Evolutionary conservation across 1,284 basidiomycete species (phyloP).

Genomic region (Phaffia rhodozyma): DNA sequence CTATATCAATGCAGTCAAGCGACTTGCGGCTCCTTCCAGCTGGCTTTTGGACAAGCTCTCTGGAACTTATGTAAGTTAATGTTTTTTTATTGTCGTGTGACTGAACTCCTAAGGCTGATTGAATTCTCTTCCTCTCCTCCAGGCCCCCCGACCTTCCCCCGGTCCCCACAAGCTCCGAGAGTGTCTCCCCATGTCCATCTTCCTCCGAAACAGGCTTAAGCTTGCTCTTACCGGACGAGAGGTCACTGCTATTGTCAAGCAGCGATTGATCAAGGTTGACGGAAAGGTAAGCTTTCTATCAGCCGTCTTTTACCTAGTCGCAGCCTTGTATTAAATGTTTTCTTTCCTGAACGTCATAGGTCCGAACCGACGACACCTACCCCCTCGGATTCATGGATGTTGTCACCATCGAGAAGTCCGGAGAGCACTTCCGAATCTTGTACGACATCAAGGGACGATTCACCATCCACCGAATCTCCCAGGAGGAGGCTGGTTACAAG

Average conservation of each 20-base stretch:
- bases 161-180: slow-evolving; percentile 99
- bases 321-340: not conserved
- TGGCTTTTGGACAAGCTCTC: slow-evolving; percentile 99
- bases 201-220: slow-evolving; percentile 98
- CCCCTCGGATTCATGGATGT: slow-evolving; percentile 98
- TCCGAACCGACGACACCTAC: slow-evolving; percentile 94
- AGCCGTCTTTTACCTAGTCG: not conserved
- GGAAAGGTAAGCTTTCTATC: slow-evolving; percentile 46
- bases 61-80: slow-evolving; percentile 77
- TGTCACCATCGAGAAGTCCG: slow-evolving; percentile 93
- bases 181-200: slow-evolving; percentile 84
- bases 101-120: not conserved
- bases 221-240: slow-evolving; percentile 95
- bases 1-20: slow-evolving; percentile 52
- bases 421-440: slow-evolving; percentile 98
- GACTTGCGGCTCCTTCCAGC: slow-evolving; percentile 89
- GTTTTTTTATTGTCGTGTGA: slow-evolving; percentile 2
- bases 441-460: slow-evolving; percentile 99
- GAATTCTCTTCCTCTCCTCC: slow-evolving; percentile 13
- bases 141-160: slow-evolving; percentile 92
- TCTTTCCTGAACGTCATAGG: slow-evolving; percentile 30
- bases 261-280: slow-evolving; percentile 97
- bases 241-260: slow-evolving; percentile 87
- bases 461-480: slow-evolving; percentile 98
- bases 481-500: slow-evolving; percentile 96